These are phyloP conservation scores for Taiozyma sp. DNA, from an alignment of 1,139 yeast genomes.

Conservation along the genomic window DNA sequence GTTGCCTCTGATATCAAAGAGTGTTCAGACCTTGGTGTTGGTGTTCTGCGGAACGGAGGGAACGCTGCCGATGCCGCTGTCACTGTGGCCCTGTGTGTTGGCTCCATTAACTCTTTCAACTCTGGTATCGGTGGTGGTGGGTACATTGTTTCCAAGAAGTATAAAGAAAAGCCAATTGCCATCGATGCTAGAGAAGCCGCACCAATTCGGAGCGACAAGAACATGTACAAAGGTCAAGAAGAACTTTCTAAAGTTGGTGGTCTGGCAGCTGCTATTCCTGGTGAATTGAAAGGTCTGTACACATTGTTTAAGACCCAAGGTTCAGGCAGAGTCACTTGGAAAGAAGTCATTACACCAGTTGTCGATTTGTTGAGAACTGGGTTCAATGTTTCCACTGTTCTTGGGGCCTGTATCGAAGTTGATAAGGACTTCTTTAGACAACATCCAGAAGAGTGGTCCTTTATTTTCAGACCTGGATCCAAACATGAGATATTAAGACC, in stretches of 20 bases:
- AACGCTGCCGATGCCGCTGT: slow-evolving; percentile 90
- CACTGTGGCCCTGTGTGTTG: slow-evolving; percentile 85
- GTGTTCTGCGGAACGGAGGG: slow-evolving; percentile 20
- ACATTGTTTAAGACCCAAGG: slow-evolving; percentile 57
- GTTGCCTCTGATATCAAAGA: slow-evolving; percentile 22
- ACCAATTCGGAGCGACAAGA: slow-evolving; percentile 53
- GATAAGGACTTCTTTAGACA: slow-evolving; percentile 32
- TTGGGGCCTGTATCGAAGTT: slow-evolving; percentile 39
- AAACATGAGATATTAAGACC: slow-evolving; percentile 31
- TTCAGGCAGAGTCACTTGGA: slow-evolving; percentile 70
- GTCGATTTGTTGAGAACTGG: slow-evolving; percentile 64
- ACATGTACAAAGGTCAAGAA: slow-evolving; percentile 58
- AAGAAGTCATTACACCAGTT: slow-evolving; percentile 72
- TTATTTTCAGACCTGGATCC: slow-evolving; percentile 37
- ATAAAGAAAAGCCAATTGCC: slow-evolving; percentile 44
- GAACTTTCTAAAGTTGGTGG: slow-evolving; percentile 70
- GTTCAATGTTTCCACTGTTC: slow-evolving; percentile 50
- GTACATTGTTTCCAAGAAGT: slow-evolving; percentile 53
- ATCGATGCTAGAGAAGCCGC: slow-evolving; percentile 91
- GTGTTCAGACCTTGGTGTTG: slow-evolving; percentile 22
- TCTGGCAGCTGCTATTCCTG: slow-evolving; percentile 81
- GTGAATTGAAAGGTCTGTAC: slow-evolving; percentile 80
- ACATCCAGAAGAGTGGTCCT: slow-evolving; percentile 47
- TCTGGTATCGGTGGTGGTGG: slow-evolving; percentile 96
- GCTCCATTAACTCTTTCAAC: slow-evolving; percentile 75